phyloP scores from a whole-genome alignment of 2,329 filamentous ascomycete genomes.

The Fusarium sp. region DNA sequence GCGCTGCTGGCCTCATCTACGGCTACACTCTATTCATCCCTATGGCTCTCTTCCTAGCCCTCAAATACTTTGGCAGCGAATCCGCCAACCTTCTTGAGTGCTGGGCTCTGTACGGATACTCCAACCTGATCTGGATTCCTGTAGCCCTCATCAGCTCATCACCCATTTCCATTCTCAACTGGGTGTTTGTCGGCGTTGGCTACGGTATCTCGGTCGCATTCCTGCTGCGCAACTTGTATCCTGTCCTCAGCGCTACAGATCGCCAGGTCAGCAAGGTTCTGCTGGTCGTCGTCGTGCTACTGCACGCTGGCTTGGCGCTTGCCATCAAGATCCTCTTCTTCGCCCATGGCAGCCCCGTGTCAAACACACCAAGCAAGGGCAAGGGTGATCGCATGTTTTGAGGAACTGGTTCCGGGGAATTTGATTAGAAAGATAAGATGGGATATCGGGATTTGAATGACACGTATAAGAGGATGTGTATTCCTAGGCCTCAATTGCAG shows the following conservation, averaged over 20 bases:
- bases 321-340: constrained; percentile 99
- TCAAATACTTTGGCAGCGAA: constrained; percentile 96
- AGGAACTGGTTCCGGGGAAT: neutral
- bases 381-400: constrained; percentile 41
- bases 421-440: constrained; percentile 9
- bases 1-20: constrained; percentile 91
- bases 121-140: constrained; percentile 96
- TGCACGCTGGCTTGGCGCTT: constrained; percentile 91
- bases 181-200: constrained; percentile 89
- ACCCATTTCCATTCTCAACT: constrained; percentile 87
- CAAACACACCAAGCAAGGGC: constrained; percentile 55
- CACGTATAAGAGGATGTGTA: constrained; percentile 37
- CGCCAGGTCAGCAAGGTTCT: constrained; percentile 90
- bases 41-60: constrained; percentile 83
- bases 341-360: constrained; percentile 74
- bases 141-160: constrained; percentile 94
- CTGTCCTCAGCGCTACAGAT: constrained; percentile 92
- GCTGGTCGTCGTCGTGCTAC: constrained; percentile 82
- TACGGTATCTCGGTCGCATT: constrained; percentile 87
- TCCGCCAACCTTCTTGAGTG: constrained; percentile 94
- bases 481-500: constrained; percentile 6
- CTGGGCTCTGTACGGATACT: constrained; percentile 95
- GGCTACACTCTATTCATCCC: constrained; percentile 94
- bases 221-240: constrained; percentile 86
- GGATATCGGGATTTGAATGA: constrained; percentile 23